Evolutionary conservation across 78 protist species (phyloP).

Genomic region (Dictyostelium citrinum): DNA sequence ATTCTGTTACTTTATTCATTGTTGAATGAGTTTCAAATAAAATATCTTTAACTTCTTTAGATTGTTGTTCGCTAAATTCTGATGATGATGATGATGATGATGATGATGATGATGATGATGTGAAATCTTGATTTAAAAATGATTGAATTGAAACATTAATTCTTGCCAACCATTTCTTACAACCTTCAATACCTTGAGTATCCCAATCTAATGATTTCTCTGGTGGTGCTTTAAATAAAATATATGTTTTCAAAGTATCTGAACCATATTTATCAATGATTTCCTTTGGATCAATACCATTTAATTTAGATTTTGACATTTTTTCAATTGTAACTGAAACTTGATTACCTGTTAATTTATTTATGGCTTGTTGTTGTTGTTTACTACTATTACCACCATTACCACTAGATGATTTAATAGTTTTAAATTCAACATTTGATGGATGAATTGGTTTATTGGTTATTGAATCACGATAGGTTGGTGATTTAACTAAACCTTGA

Average conservation of each 20-base stretch:
- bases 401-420: not conserved
- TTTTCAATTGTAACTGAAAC: conserved; percentile 71
- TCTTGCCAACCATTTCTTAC: conserved; percentile 73
- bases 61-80: not conserved
- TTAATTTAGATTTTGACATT: conserved; percentile 91
- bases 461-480: conserved; percentile 40
- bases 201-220: conserved; percentile 87
- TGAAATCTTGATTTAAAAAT: not conserved
- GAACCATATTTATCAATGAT: conserved; percentile 77
- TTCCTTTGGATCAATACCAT: conserved; percentile 91
- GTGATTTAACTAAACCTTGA: conserved; percentile 79
- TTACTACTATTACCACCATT: not conserved
- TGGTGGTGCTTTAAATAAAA: conserved; percentile 91
- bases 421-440: conserved; percentile 6
- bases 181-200: conserved; percentile 83
- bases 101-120: no score
- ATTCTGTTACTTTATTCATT: not conserved
- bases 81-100: not conserved
- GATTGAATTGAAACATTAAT: conserved; percentile 10
- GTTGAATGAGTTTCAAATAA: conserved; percentile 12
- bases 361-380: not conserved
- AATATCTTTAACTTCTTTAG: not conserved
- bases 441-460: conserved; percentile 53
- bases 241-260: conserved; percentile 60
- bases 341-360: not conserved